Percentiles rank a stretch among this genome's conserved stretches.
Evolutionary conservation across 1,284 basidiomycete species (phyloP).

Genomic region (Trichosporon inkin): DNA sequence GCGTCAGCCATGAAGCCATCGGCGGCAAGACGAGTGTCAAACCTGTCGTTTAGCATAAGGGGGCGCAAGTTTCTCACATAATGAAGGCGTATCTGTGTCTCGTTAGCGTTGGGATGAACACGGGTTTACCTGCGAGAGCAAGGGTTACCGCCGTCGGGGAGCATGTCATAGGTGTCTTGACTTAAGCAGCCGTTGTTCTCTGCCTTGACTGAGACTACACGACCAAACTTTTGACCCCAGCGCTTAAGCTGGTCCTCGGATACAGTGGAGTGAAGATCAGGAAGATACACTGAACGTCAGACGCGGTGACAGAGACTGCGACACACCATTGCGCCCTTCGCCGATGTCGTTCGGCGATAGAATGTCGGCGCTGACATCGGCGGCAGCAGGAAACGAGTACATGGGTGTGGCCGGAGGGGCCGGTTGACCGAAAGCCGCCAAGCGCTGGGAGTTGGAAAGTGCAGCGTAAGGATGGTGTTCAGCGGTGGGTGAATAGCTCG

Average conservation of each 20-base stretch:
- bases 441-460: not conserved
- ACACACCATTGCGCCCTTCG: slow-evolving; percentile 35
- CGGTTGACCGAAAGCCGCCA: not conserved
- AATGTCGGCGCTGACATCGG: not conserved
- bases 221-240: slow-evolving; percentile 29
- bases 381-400: not conserved
- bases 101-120: not conserved
- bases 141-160: slow-evolving; percentile 10
- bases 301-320: too few species aligned
- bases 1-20: slow-evolving; percentile 28
- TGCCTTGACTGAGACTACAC: slow-evolving; percentile 31
- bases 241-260: slow-evolving; percentile 26
- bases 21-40: slow-evolving; percentile 28
- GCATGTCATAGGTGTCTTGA: slow-evolving; percentile 13
- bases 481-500: not conserved
- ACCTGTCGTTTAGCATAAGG: slow-evolving; percentile 20
- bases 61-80: slow-evolving; percentile 21
- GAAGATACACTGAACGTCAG: slow-evolving; percentile 31
- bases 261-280: slow-evolving; percentile 20
- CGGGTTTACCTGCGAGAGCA: slow-evolving; percentile 8
- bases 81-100: slow-evolving; percentile 32
- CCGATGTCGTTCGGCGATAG: slow-evolving; percentile 11
- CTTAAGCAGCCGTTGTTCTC: slow-evolving; percentile 9
- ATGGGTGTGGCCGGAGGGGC: not conserved
- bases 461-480: not conserved